Evolutionary conservation across 805 yeast genomes (phyloP).

Genomic region (Metschnikowia koreensis): DNA sequence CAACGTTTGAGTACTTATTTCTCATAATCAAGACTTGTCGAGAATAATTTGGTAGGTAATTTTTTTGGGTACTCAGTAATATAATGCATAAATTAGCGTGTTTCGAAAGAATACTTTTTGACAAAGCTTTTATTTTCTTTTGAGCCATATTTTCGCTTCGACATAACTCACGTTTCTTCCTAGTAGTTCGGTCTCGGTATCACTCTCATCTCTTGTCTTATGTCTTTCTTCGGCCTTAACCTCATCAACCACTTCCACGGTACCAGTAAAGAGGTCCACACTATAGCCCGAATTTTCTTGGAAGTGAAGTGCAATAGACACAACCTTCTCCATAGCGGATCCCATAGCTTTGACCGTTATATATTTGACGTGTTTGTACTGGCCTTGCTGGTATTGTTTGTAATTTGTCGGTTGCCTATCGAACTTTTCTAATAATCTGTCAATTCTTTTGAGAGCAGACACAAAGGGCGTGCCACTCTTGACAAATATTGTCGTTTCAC

Average conservation of each 20-base stretch:
- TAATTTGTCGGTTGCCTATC: conserved; percentile 21
- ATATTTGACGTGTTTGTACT: conserved; percentile 41
- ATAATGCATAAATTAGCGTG: too few species aligned
- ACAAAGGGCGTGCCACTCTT: conserved; percentile 69
- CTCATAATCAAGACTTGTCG: background rate
- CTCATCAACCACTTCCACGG: conserved; percentile 73
- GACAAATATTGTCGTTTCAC: conserved; percentile 52
- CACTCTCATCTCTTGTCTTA: conserved; percentile 22
- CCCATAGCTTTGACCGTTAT: conserved; percentile 77
- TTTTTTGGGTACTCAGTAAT: too few species aligned
- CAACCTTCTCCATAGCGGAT: conserved; percentile 54
- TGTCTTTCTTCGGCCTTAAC: conserved; percentile 24
- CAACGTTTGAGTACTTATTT: conserved; percentile 1
- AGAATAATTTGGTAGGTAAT: background rate
- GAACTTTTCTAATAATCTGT: conserved; percentile 49
- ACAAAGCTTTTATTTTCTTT: conserved; percentile 9
- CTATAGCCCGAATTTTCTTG: conserved; percentile 47
- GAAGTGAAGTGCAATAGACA: conserved; percentile 62
- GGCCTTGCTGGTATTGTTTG: conserved; percentile 29
- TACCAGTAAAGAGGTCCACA: conserved; percentile 63
- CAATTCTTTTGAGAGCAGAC: conserved; percentile 66
- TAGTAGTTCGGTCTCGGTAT: conserved; percentile 33
- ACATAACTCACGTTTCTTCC: conserved; percentile 49
- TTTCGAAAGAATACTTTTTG: background rate
- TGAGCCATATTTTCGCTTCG: conserved; percentile 43